Percentiles rank a stretch among this genome's conserved stretches.
These are phyloP conservation scores for Heritiera fomes DNA, from an alignment of 345 rosid species.

Conservation along the genomic window DNA sequence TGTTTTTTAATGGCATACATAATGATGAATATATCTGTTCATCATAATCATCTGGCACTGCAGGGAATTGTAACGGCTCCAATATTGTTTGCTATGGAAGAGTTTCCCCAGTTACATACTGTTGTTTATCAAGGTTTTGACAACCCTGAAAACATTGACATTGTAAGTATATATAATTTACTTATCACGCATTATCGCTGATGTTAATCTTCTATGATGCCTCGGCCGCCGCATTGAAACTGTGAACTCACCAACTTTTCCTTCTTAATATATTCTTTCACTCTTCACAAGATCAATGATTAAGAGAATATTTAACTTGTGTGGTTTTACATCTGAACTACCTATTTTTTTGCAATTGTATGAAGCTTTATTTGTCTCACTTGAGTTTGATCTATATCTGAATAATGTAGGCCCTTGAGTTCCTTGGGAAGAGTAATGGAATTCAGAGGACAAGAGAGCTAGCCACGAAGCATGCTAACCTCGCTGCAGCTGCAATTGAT, in stretches of 20 bases:
- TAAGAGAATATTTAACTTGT: neutral
- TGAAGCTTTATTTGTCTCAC: conserved; percentile 4
- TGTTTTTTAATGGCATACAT: neutral
- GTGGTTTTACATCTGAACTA: neutral
- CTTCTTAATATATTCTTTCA: neutral
- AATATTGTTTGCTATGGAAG: conserved; percentile 83
- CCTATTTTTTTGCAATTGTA: neutral
- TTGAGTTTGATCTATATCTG: conserved; percentile 11
- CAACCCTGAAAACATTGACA: conserved; percentile 53
- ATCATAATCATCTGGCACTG: conserved; percentile 7
- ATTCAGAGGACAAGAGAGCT: conserved; percentile 80
- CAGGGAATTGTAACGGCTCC: conserved; percentile 91
- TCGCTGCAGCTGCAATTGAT: conserved; percentile 72
- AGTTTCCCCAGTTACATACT: conserved; percentile 70
- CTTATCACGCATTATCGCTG: neutral
- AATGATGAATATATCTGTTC: neutral
- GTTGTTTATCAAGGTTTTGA: conserved; percentile 52
- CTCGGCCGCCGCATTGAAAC: neutral
- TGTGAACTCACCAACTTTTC: neutral
- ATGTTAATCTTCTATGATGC: neutral
- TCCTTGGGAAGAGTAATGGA: conserved; percentile 89
- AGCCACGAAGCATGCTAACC: conserved; percentile 74
- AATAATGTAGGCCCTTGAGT: conserved; percentile 65
- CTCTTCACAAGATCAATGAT: neutral
- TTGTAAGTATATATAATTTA: conserved; percentile 45